Evolutionary conservation across 208 protist genomes (phyloP), one percentile per base, ranked within the genome.

Genomic region (Histomonas meleagridis): DNA sequence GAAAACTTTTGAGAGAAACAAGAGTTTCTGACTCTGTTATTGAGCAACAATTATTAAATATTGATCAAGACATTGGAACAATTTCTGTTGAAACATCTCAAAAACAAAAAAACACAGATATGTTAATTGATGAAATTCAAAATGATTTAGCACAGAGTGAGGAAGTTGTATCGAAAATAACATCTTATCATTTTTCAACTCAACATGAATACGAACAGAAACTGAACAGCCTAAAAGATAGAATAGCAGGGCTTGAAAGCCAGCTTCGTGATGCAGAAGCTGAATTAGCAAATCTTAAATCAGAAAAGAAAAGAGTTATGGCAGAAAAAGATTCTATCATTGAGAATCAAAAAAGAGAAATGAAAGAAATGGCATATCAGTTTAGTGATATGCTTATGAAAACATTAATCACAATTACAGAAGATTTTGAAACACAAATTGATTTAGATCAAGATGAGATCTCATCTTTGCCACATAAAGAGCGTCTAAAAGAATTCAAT

Each of bases 311-410:
- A 35, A 18, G 51, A 28, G 70, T 81, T 51, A 35, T 81, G 21
- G 26, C 35, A 32, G 70, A 81, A 51, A 81, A 81, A 51, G 70
- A 81, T 81, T 81, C 70, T 32, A 43, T 81, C 18, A 81, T 81
- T 81, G 70, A 81, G n/a, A 81, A 81, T 23, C 70, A 81, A 51
- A 81, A 81, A 23, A 81, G 70, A 81, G 70, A 81, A 51, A 81
- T 81, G 70, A 81, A 81, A 51, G 70, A 81, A 51, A 81, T 81
- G 70, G 70, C 70, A 3, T 81, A 81, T 51, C 70, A 81, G 51
- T 81, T 81, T 28, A 32, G 16, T 46, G 70, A 81, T 51, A 81
- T 81, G 70, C 70, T 81, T 28, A 81, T 81, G 70, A 81, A 81
- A 51, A 81, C 70, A 51, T 43, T 81, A 14, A 81, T 81, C 18